Base-by-base conservation (phyloP, 768 basidiomycete species). In the Phylloporus rhodoxanthus region DNA sequence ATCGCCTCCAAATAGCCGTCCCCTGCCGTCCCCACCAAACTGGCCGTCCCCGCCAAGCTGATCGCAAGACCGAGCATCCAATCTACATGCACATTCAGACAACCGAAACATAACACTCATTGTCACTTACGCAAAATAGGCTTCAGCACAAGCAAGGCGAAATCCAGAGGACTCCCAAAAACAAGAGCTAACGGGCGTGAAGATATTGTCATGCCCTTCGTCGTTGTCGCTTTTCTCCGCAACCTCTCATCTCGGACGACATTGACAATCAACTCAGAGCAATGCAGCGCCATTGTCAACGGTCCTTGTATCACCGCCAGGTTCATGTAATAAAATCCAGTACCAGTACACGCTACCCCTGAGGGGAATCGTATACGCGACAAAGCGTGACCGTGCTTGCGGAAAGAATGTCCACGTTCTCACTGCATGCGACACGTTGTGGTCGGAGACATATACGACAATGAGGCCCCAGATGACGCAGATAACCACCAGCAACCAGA, bases 1-100 rank as follows among this genome's bases (percentile, higher is more conserved):
- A 63, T 55, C 7, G 56, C 45, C 0, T 40, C 52, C 30, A 65
- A 39, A 17, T 41, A 30, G 1, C 45, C 54, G 5, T 38, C 3
- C 26, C 43, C 37, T 17, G 61, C 59, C 2, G 42, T 52, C 26
- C 56, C 53, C 1, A 47, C 43, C 29, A 58, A 54, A 47, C 43
- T 53, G 29, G 34, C 34, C 19, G 36, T 52, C 28, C 56, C 53
- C 0, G 48, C 43, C 29, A 59, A 53, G 47, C 41, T 53, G 29
- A 66, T 56, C 7, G 62, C 58, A 25, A 67, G 60, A 7, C 65
- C 64, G 32, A 68, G 60, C 65, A 68, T 66, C 67, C 64, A 64
- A 41, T 66, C 65, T 66, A 38, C 5, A 19, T 17, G 2, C 29
- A n/a, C 20, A 9, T 28, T 49, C 37, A 48, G n/a, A 25, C 34